Evolutionary conservation across 495 filamentous ascomycete genomes (phyloP).

Genomic region (Talaromyces borbonicus): DNA sequence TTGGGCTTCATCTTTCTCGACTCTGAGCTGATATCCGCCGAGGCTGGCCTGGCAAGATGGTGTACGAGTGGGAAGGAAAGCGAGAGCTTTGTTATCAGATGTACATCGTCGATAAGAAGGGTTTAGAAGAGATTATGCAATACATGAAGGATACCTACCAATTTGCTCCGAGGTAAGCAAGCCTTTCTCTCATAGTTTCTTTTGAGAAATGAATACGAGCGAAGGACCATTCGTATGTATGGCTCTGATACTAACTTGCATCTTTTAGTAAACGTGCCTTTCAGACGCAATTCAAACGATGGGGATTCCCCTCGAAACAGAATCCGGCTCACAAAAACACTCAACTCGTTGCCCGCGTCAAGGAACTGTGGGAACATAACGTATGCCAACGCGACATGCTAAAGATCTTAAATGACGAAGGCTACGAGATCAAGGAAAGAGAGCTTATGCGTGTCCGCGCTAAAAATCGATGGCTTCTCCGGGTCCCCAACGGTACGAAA

Average conservation of each 20-base stretch:
- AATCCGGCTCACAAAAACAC: constrained; percentile 59
- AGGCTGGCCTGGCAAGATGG: constrained; percentile 39
- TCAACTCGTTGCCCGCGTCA: constrained; percentile 53
- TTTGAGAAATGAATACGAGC: too few relatives aligned
- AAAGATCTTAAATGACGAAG: constrained; percentile 54
- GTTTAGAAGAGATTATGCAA: constrained; percentile 58
- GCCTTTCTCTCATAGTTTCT: background rate
- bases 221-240: too few relatives aligned
- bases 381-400: constrained; percentile 63
- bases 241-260: too few relatives aligned
- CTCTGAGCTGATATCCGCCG: background rate
- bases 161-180: constrained; percentile 53
- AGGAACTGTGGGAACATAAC: constrained; percentile 70
- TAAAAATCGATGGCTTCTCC: constrained; percentile 54
- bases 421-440: constrained; percentile 59
- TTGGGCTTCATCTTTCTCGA: background rate
- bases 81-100: constrained; percentile 57
- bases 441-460: constrained; percentile 57
- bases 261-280: constrained; percentile 67
- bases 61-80: constrained; percentile 67
- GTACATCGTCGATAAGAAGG: constrained; percentile 64
- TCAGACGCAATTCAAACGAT: constrained; percentile 64
- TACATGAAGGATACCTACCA: constrained; percentile 49
- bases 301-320: constrained; percentile 68
- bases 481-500: constrained; percentile 50